These are phyloP conservation scores for Backusella australiensis DNA, from an alignment of 192 early-diverging fungal species.

Conservation along the genomic window DNA sequence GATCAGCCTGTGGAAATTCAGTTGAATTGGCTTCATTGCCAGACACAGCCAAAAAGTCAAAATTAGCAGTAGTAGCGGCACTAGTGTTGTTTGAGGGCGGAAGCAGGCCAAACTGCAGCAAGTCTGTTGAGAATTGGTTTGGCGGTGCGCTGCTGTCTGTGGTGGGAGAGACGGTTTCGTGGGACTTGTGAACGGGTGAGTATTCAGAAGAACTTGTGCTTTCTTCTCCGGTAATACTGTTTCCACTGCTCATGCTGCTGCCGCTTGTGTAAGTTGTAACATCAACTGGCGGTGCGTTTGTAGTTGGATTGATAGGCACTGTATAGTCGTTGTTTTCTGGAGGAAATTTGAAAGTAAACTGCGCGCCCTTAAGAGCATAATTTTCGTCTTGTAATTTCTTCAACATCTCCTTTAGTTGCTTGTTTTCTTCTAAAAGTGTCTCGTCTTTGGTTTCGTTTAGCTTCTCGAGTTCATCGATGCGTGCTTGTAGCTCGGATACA, in stretches of 20 bases:
- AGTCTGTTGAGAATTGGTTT: neutral
- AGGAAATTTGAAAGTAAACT: constrained; percentile 57
- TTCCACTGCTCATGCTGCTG: constrained; percentile 12
- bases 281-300: neutral
- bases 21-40: neutral
- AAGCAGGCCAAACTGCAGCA: neutral
- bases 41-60: neutral
- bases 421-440: constrained; percentile 48
- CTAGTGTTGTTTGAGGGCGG: neutral
- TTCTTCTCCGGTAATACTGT: neutral
- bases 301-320: neutral
- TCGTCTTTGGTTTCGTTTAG: constrained; percentile 42
- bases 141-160: neutral
- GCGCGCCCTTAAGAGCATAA: constrained; percentile 50
- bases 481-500: constrained; percentile 71
- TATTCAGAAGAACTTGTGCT: neutral
- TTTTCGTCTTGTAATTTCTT: constrained; percentile 55
- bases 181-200: neutral
- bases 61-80: neutral
- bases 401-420: constrained; percentile 46
- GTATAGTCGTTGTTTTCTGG: neutral
- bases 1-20: neutral
- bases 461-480: constrained; percentile 69
- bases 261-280: constrained; percentile 8
- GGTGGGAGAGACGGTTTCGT: constrained; percentile 7